phyloP scores from a whole-genome alignment of 164 flowering plant species.

The Stephania yunnanensis region DNA sequence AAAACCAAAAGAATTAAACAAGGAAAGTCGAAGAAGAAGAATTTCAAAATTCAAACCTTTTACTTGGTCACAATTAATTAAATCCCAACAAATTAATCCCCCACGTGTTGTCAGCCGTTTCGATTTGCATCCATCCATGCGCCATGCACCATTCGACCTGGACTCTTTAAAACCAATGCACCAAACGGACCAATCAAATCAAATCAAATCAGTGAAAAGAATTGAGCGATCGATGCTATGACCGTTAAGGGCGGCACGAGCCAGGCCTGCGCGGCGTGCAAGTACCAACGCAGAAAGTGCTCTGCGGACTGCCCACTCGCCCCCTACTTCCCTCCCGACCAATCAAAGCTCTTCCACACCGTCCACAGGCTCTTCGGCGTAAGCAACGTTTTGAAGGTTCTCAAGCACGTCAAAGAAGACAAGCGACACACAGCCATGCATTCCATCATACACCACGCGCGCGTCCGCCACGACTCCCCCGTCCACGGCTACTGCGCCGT shows the following conservation, averaged over 20 bases:
- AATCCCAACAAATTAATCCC: neutral
- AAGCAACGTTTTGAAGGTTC: slow-evolving; percentile 39
- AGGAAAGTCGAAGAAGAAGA: neutral
- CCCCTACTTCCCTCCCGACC: slow-evolving; percentile 54
- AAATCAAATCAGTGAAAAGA: no score
- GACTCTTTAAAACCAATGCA: no score
- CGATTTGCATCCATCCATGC: neutral
- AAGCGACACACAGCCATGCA: slow-evolving; percentile 26
- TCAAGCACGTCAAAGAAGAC: slow-evolving; percentile 12
- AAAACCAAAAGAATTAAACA: no score
- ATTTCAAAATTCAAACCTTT: neutral
- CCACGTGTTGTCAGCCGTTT: neutral
- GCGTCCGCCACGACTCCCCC: slow-evolving; percentile 34
- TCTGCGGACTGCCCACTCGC: slow-evolving; percentile 43
- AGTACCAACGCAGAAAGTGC: slow-evolving; percentile 52
- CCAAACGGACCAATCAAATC: no score
- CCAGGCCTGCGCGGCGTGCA: slow-evolving; percentile 74
- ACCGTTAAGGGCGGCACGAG: slow-evolving; percentile 34
- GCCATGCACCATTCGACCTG: no score
- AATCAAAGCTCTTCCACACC: slow-evolving; percentile 35
- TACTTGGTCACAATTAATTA: neutral
- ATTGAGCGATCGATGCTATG: slow-evolving; percentile 5
- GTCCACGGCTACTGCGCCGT: slow-evolving; percentile 37
- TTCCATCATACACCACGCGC: slow-evolving; percentile 34
- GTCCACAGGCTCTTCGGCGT: slow-evolving; percentile 54